phyloP scores from a whole-genome alignment of 768 basidiomycete genomes.

The Termitomyces bulborhizus region DNA sequence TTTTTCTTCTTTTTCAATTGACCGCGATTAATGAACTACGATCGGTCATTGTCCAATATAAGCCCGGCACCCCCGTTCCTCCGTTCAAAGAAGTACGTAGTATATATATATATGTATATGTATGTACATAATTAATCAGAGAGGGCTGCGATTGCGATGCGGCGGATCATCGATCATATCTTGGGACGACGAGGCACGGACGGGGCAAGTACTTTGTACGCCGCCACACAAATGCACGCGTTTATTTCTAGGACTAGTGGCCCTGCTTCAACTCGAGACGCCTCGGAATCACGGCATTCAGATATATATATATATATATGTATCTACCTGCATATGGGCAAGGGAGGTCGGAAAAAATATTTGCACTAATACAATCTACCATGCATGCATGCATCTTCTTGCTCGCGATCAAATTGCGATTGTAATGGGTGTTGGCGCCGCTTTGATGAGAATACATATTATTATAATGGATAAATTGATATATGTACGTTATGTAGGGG shows the following conservation, averaged over 20 bases:
- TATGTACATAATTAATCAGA: slow-evolving; percentile 5
- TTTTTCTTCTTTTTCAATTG: no score
- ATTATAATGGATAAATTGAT: slow-evolving; percentile 2
- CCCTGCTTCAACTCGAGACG: no score
- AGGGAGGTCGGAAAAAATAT: no score
- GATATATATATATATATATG: no score
- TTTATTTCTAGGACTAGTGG: no score
- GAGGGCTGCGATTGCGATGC: not conserved
- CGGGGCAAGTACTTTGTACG: not conserved
- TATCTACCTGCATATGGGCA: no score
- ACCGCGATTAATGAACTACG: not conserved
- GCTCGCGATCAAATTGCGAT: not conserved
- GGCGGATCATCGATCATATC: not conserved
- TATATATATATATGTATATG: no score
- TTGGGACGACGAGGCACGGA: not conserved
- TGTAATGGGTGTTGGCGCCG: not conserved
- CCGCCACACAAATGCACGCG: not conserved
- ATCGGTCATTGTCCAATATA: not conserved
- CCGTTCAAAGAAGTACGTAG: no score
- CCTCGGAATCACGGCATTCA: no score
- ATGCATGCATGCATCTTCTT: no score
- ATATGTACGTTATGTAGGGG: not conserved
- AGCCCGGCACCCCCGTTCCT: not conserved
- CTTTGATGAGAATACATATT: slow-evolving; percentile 11
- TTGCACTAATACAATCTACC: no score